Evolutionary conservation across 177 flowering plant genomes (phyloP).

Genomic region (Telopea speciosissima): DNA sequence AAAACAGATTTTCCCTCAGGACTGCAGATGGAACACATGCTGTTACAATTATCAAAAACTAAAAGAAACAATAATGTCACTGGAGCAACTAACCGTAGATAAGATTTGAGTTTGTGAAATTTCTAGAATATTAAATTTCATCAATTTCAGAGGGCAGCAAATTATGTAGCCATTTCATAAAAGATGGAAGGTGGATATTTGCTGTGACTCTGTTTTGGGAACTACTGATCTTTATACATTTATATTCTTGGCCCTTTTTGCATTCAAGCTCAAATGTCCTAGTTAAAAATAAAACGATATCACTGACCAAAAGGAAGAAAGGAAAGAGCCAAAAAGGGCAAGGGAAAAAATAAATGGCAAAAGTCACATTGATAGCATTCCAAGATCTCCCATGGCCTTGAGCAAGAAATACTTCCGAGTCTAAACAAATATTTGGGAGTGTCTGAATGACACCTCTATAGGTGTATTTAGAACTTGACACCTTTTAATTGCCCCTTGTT

Average conservation of each 20-base stretch:
- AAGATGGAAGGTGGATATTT: too few species aligned
- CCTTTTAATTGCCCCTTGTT: too few species aligned
- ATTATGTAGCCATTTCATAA: not conserved
- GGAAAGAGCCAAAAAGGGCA: too few species aligned
- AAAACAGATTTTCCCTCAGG: slow-evolving; percentile 65
- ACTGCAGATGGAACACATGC: slow-evolving; percentile 28
- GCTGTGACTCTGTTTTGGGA: not conserved
- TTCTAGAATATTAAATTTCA: too few species aligned
- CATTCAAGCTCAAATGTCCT: not conserved
- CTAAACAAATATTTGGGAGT: too few species aligned
- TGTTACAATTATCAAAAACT: not conserved
- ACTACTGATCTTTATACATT: not conserved
- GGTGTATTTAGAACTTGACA: too few species aligned
- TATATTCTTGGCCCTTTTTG: not conserved
- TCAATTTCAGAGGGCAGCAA: not conserved
- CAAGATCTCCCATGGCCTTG: not conserved
- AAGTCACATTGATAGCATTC: not conserved
- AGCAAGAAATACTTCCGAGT: not conserved
- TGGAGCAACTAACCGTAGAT: too few species aligned
- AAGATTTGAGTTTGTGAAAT: too few species aligned
- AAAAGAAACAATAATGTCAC: too few species aligned
- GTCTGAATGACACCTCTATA: too few species aligned
- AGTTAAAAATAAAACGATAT: not conserved
- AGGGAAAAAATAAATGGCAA: not conserved
- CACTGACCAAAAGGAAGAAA: too few species aligned